Conservation (phyloP, 1,284 basidiomycete species). For the Ceratobasidium sp. region DNA sequence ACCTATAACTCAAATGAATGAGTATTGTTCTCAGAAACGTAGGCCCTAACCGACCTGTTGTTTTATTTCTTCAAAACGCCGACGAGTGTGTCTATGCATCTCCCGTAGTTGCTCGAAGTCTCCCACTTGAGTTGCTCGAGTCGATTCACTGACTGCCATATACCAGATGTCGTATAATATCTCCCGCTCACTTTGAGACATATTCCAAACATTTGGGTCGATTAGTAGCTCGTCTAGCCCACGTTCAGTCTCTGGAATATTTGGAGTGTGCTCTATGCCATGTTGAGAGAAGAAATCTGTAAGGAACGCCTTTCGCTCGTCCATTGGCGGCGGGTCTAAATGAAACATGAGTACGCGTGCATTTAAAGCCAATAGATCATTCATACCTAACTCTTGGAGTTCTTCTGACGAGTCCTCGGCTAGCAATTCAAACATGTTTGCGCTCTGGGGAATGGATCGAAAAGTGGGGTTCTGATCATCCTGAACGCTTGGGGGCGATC, state of each 20-base stretch:
- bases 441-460: too few relatives aligned
- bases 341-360: too few relatives aligned
- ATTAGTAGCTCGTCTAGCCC: conserved; percentile 22
- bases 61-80: conserved; percentile 53
- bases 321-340: neutral
- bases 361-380: too few relatives aligned
- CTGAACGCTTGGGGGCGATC: neutral
- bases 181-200: conserved; percentile 42
- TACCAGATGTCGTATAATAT: conserved; percentile 41
- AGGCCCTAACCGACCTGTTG: conserved; percentile 52
- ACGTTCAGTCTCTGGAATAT: conserved; percentile 21
- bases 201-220: conserved; percentile 42
- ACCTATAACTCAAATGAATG: conserved; percentile 39
- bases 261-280: conserved; percentile 3
- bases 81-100: conserved; percentile 52
- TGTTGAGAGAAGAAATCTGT: conserved; percentile 1
- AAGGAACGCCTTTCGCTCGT: neutral
- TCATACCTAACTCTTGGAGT: too few relatives aligned
- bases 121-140: conserved; percentile 55
- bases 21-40: neutral
- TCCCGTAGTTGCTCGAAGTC: conserved; percentile 56
- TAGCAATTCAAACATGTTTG: too few relatives aligned
- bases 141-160: conserved; percentile 17
- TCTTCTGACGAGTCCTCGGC: too few relatives aligned
- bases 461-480: neutral